Base-by-base conservation (phyloP, 305 asterid genomes). In the Solanum chacoense region DNA sequence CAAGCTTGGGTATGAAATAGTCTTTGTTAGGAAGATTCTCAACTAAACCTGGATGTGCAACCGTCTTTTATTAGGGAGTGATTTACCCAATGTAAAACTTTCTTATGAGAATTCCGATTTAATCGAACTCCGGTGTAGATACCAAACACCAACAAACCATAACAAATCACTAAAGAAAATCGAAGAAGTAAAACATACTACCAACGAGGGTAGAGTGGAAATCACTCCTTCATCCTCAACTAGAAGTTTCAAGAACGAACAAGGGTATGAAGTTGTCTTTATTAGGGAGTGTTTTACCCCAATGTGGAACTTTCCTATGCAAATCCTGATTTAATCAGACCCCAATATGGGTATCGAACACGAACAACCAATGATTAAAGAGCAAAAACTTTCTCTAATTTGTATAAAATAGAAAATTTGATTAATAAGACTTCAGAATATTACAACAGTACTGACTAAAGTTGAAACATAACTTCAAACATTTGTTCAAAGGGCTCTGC, bases 401-500 rank as follows among this genome's bases (percentile, higher is more conserved):
- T 72, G 79, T 87, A 36, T 89, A 79, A 87, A 89, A 74, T 34
- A 87, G 87, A 86, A 79, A 89, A 89, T 65, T 45, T 45, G 72
- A 71, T 40, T 34, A 76, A 87, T 78, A 69, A 69, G 55, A 50
- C 24, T 65, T 37, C n/a, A 40, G 79, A 74, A 87, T 45, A 67
- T 75, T 88, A 89, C 89, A 90, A 89, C 65, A 89, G 32, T 32
- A 29, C 65, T 69, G 87, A 73, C 71, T 84, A 40, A 91, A 84
- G 88, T 78, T 77, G 88, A 85, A 76, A 88, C 87, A 74, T 32
- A 37, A 85, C 34, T 45, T 65, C 78, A 22, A 89, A 38, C 88
- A n/a, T 45, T 87, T 79, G 69, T 38, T 81, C 89, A 90, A 69
- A 86, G 85, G 88, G 89, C 87, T 88, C 89, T 89, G 89, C 89